A percentile compares a stretch with the other conserved stretches of the same genome.
Evolutionary conservation across 1,284 basidiomycete genomes (phyloP).

Genomic region (Papiliotrema nemorosa): DNA sequence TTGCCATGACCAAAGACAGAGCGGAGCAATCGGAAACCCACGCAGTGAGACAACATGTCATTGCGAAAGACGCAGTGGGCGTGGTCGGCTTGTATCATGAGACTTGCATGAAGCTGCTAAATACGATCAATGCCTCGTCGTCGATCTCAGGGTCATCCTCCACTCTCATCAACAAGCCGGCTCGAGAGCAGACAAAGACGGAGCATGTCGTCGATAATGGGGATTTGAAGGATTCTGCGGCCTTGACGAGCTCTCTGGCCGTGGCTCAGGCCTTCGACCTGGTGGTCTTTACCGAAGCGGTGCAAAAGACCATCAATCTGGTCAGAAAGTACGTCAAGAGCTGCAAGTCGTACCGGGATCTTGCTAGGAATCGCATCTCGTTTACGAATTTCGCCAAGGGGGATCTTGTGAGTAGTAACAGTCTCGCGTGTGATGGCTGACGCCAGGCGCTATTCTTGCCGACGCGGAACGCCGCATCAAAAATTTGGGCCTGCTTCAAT

Average conservation of each 20-base stretch:
- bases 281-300: conserved; percentile 74
- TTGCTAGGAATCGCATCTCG: conserved; percentile 87
- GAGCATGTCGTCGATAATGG: conserved; percentile 5
- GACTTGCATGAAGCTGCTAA: conserved; percentile 35
- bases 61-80: conserved; percentile 40
- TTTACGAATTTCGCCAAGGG: conserved; percentile 90
- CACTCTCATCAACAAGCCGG: background rate
- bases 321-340: conserved; percentile 95
- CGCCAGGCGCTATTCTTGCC: conserved; percentile 75
- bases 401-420: conserved; percentile 61
- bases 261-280: conserved; percentile 65
- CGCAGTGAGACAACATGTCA: conserved; percentile 27
- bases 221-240: conserved; percentile 32
- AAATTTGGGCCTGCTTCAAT: conserved; percentile 97
- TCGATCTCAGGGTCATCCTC: conserved; percentile 42
- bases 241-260: conserved; percentile 32
- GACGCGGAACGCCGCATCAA: conserved; percentile 84
- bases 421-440: background rate
- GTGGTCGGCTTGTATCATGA: conserved; percentile 44
- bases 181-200: background rate
- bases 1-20: conserved; percentile 40
- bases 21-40: conserved; percentile 30
- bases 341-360: conserved; percentile 87
- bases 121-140: conserved; percentile 40
- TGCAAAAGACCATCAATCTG: conserved; percentile 73